A percentile compares a stretch with the other conserved stretches of the same genome.
These are phyloP conservation scores for Ophidiomyces ophidiicola DNA, from an alignment of 2,329 filamentous ascomycete genomes.

Conservation along the genomic window DNA sequence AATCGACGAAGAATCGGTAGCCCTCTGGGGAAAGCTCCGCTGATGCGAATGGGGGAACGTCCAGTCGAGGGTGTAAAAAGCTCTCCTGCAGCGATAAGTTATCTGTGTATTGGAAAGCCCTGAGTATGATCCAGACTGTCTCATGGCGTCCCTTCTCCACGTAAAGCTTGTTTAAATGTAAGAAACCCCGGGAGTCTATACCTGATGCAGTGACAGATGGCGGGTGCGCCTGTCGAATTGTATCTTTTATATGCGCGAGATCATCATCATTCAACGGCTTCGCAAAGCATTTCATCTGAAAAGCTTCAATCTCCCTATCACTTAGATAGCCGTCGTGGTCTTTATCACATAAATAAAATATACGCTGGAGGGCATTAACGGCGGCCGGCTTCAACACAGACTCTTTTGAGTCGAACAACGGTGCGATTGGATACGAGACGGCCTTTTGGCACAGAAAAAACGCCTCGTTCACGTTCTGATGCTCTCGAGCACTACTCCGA, in stretches of 20 bases:
- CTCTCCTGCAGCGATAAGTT: slow-evolving; percentile 81
- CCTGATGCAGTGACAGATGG: slow-evolving; percentile 54
- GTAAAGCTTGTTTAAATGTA: slow-evolving; percentile 88
- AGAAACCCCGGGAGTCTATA: slow-evolving; percentile 70
- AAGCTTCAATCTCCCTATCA: slow-evolving; percentile 79
- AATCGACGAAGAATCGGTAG: slow-evolving; percentile 93
- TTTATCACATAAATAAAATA: slow-evolving; percentile 93
- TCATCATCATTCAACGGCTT: slow-evolving; percentile 72
- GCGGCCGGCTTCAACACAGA: slow-evolving; percentile 75
- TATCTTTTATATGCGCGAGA: slow-evolving; percentile 78
- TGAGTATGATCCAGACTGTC: slow-evolving; percentile 93
- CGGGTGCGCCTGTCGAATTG: slow-evolving; percentile 59
- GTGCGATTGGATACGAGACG: slow-evolving; percentile 91
- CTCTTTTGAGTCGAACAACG: slow-evolving; percentile 94
- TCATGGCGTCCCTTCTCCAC: slow-evolving; percentile 95
- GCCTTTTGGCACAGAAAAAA: slow-evolving; percentile 98
- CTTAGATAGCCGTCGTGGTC: slow-evolving; percentile 90
- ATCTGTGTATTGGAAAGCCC: slow-evolving; percentile 93
- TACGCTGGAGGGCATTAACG: slow-evolving; percentile 69
- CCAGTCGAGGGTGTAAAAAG: slow-evolving; percentile 86
- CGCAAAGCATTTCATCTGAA: slow-evolving; percentile 84
- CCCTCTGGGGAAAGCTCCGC: slow-evolving; percentile 88
- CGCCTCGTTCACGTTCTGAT: slow-evolving; percentile 87
- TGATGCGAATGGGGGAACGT: slow-evolving; percentile 82
- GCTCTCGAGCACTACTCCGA: slow-evolving; percentile 78